Conservation (phyloP, 768 basidiomycete species). For the Podaxis sp. region DNA sequence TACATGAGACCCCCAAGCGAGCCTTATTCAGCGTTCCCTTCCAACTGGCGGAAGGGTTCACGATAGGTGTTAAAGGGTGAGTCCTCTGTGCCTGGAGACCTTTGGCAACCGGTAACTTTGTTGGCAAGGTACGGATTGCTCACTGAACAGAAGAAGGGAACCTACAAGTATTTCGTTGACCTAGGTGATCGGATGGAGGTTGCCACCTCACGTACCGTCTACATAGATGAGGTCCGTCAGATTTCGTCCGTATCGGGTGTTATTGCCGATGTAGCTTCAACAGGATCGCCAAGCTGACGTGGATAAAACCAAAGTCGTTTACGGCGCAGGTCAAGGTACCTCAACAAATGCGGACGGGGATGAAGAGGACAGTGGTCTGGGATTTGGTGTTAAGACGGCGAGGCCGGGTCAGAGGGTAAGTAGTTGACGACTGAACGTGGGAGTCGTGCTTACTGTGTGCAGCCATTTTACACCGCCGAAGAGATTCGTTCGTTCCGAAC, state of each 20-base stretch:
- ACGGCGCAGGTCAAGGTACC: slow-evolving; percentile 40
- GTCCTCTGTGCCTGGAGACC: slow-evolving; percentile 18
- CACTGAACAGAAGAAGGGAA: slow-evolving; percentile 83
- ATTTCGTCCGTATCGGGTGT: background rate
- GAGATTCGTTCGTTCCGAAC: slow-evolving; percentile 83
- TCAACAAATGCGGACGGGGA: slow-evolving; percentile 38
- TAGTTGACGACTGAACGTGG: background rate
- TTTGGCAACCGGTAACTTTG: background rate
- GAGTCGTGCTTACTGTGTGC: slow-evolving; percentile 14
- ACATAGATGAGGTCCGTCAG: slow-evolving; percentile 68
- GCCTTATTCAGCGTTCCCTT: slow-evolving; percentile 82
- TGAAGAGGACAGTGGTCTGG: slow-evolving; percentile 31
- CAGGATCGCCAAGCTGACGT: slow-evolving; percentile 48
- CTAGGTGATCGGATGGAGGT: slow-evolving; percentile 77
- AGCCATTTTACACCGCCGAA: slow-evolving; percentile 87
- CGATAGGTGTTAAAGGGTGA: slow-evolving; percentile 82
- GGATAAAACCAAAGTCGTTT: slow-evolving; percentile 44
- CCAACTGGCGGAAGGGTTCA: slow-evolving; percentile 69
- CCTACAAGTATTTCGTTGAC: slow-evolving; percentile 82
- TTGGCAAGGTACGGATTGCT: slow-evolving; percentile 77
- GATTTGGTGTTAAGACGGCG: slow-evolving; percentile 41
- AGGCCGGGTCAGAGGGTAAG: slow-evolving; percentile 52
- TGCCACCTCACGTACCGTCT: slow-evolving; percentile 65
- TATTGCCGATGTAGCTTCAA: background rate
- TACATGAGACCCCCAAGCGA: slow-evolving; percentile 82